phyloP scores from a whole-genome alignment of 805 yeast genomes.

The Kregervanrija pseudodelftensis region DNA sequence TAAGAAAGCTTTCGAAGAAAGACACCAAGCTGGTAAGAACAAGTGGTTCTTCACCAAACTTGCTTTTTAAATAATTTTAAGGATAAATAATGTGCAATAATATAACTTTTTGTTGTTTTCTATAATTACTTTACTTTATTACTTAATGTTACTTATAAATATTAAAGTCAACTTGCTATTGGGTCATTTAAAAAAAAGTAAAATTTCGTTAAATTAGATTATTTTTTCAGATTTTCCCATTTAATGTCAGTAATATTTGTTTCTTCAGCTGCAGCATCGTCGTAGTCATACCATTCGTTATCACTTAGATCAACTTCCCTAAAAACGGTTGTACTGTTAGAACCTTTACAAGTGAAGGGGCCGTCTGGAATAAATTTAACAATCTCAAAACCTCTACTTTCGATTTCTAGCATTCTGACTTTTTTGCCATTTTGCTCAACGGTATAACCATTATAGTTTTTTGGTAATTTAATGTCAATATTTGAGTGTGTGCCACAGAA shows the following conservation, averaged over 20 bases:
- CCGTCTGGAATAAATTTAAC: slow-evolving; percentile 63
- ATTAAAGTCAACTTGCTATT: too few species aligned
- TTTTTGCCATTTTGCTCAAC: slow-evolving; percentile 36
- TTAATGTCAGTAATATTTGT: slow-evolving; percentile 70
- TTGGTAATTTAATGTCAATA: slow-evolving; percentile 19
- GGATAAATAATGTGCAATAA: slow-evolving; percentile 10
- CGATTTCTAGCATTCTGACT: slow-evolving; percentile 56
- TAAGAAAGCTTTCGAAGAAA: slow-evolving; percentile 98
- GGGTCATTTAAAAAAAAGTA: too few species aligned
- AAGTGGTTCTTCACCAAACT: slow-evolving; percentile 98
- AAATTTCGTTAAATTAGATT: neutral
- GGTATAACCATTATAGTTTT: slow-evolving; percentile 23
- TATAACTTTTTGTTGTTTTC: slow-evolving; percentile 5
- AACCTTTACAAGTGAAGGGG: slow-evolving; percentile 46
- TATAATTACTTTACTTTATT: too few species aligned
- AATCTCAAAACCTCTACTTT: slow-evolving; percentile 79
- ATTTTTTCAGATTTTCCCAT: slow-evolving; percentile 48
- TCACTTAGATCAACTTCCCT: slow-evolving; percentile 56
- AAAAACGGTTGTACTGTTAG: slow-evolving; percentile 27
- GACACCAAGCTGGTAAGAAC: slow-evolving; percentile 99
- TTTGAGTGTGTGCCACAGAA: slow-evolving; percentile 23
- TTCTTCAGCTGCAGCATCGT: slow-evolving; percentile 73
- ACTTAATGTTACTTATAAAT: neutral
- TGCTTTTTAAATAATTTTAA: slow-evolving; percentile 26
- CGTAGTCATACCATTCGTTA: slow-evolving; percentile 93